Evolutionary conservation across 176 grass and related monocot genomes (phyloP), one percentile per base, ranked within the genome.

Genomic region (Coix lacrymajobi): DNA sequence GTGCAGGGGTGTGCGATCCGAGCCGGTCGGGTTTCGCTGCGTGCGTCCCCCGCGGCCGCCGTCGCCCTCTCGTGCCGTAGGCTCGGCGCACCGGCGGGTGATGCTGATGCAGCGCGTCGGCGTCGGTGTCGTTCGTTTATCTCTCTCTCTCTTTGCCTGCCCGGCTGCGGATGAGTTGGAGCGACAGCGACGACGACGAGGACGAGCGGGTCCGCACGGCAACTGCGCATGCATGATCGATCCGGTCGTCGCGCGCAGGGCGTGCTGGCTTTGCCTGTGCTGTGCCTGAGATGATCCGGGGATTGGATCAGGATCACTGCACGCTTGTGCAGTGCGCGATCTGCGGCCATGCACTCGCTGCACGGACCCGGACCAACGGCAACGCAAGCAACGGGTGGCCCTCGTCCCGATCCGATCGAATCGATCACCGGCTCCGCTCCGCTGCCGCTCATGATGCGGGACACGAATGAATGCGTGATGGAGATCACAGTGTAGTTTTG

Each of bases 321-420:
- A 37, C 54, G 31, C 9, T 1, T n/a, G 17, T 41, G 37, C 75
- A 63, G 75, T 44, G 11, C 36, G 6, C 22, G 79, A 83, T 83
- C 64, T 63, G 71, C 58, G 66, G 25, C 36, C 30, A 12, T 31
- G 56, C 62, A 46, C 7, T n/a, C n/a, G n/a, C n/a, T n/a, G n/a
- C n/a, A n/a, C n/a, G n/a, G 67, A 64, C 64, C 31, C 60, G 58
- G 13, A 10, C 25, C 10, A n/a, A 6, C n/a, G n/a, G 56, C n/a
- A n/a, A n/a, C n/a, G n/a, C n/a, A n/a, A n/a, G n/a, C n/a, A n/a
- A n/a, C n/a, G n/a, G 24, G 6, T 44, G 84, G 61, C 78, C 61
- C 20, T 67, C 31, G 62, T 51, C 48, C 43, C 48, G 22, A 81
- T 76, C 46, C 71, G 32, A 87, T 76, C 70, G 76, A 29, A 29